Evolutionary conservation across 1,284 basidiomycete species (phyloP).

Genomic region (Cutaneotrichosporon curvatum): DNA sequence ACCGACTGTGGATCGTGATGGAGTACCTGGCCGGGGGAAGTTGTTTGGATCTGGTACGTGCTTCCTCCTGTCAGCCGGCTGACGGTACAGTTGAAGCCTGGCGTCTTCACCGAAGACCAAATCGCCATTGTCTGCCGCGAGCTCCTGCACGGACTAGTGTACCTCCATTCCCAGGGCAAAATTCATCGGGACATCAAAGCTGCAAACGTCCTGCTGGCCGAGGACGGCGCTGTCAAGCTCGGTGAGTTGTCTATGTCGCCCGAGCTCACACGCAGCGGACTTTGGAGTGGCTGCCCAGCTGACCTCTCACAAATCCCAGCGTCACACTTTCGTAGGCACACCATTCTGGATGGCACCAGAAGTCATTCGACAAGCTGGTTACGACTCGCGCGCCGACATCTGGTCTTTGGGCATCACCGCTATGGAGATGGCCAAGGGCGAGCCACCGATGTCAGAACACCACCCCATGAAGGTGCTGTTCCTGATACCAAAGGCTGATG

Average conservation of each 20-base stretch:
- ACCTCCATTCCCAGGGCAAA: slow-evolving; percentile 86
- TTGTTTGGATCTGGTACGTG: slow-evolving; percentile 70
- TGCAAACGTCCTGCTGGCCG: slow-evolving; percentile 87
- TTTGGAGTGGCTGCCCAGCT: slow-evolving; percentile 95
- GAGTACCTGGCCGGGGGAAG: slow-evolving; percentile 98
- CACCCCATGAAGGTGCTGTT: slow-evolving; percentile 86
- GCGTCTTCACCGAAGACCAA: slow-evolving; percentile 80
- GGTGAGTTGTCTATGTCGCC: slow-evolving; percentile 25
- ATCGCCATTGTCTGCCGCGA: slow-evolving; percentile 93
- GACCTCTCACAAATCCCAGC: slow-evolving; percentile 77
- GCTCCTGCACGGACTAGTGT: slow-evolving; percentile 85
- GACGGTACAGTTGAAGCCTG: slow-evolving; percentile 63
- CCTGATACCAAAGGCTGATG: slow-evolving; percentile 80
- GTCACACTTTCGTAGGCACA: slow-evolving; percentile 90
- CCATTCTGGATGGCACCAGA: slow-evolving; percentile 99
- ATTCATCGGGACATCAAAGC: slow-evolving; percentile 99
- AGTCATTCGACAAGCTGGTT: slow-evolving; percentile 93
- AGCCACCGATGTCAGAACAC: slow-evolving; percentile 79
- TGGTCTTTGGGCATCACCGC: slow-evolving; percentile 94
- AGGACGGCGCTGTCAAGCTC: slow-evolving; percentile 86
- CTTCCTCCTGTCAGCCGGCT: background rate
- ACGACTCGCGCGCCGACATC: slow-evolving; percentile 92
- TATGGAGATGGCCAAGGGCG: slow-evolving; percentile 92
- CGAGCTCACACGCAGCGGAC: slow-evolving; percentile 55
- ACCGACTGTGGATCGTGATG: slow-evolving; percentile 99